Base-by-base conservation (phyloP, 345 rosid species). In the Linum trigynum region DNA sequence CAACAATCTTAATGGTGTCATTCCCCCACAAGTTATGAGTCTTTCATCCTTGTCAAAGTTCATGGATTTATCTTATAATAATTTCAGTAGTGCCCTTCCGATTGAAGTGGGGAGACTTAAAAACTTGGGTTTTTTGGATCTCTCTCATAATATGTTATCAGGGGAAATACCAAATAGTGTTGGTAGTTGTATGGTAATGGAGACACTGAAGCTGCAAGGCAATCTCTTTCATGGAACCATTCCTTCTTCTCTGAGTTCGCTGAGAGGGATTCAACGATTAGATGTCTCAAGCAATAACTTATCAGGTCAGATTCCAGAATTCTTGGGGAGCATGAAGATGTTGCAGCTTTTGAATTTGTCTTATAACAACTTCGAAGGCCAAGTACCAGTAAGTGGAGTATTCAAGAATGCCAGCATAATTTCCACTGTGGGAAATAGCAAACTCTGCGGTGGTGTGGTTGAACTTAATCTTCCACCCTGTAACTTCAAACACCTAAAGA, bases 121-220 rank as follows among this genome's bases (percentile, higher is more conserved):
- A 23, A 57, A 57, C 58, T 43, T 23, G 32, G 32, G 32, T 23
- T 23, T 23, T 23, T 23, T 23, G 32, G 32, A 23, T 23, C 32
- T 23, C 32, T 23, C 32, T 23, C 32, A 23, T 23, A 23, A 23
- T 23, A 23, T 23, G 32, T 23, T 23, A 23, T 72, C 61, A 0
- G 75, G 75, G 38, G 23, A 63, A 10, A 64, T 75, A 59, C 75
- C 72, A 2, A 53, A 42, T 53, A 67, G 38, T 0, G 38, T 75
- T 32, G 78, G 66, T 5, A 59, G 12, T 17, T 63, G 72, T 35
- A 16, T 53, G 32, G 55, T 15, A 14, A 45, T 75, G 38, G 71
- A 66, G 63, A 12, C 9, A 11, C 58, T 67, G 16, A 23, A 16
- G 36, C 45, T 57, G 59, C 42, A 57, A 8, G 62, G 41, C 3